Evolutionary conservation across 345 rosid species (phyloP), one percentile per base, ranked within the genome.

Genomic region (Gossypium raimondii): DNA sequence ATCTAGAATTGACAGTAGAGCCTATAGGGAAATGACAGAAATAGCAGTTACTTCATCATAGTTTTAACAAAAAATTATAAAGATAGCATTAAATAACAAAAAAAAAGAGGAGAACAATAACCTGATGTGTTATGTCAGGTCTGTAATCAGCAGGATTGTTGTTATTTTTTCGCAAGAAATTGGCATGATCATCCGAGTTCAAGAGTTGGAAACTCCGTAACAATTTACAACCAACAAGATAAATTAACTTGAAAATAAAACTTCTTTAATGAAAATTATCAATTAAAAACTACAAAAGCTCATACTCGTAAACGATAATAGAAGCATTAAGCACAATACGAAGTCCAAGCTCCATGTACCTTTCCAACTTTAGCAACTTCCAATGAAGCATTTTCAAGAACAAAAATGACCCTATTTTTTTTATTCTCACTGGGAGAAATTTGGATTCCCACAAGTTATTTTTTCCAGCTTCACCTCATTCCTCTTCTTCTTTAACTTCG

Each of bases 301-400:
- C 53, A 45, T 34, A 20, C 55, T 17, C 43, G 2, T 4, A 11
- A 45, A 20, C 12, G 52, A 10, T 47, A 17, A 43, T 24, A 45
- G 22, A 22, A 48, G 48, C 3, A 18, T 24, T 47, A 48, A 48
- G 43, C 72, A 67, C 41, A 14, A 24, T 9, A 58, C 17, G 5
- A 68, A 22, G 9, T 2, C 57, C 3, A 47, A 20, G 20, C 16
- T 51, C 45, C 18, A 63, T 38, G 38, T 16, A 92, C 97, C 93
- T 92, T 92, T 81, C 98, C 97, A 80, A 94, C 91, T 85, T 94
- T 92, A n/a, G 94, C 97, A 60, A 92, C 94, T 84, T 92, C 97
- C 68, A 92, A 85, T 64, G 93, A 85, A 34, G 97, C 97, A 70
- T 81, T 92, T 87, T 73, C 76, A 25, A 73, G 95, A 65, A 94